Percentiles rank a stretch among this genome's conserved stretches.
phyloP scores from a whole-genome alignment of 176 grass and related monocot species.

The Otatea glauca region DNA sequence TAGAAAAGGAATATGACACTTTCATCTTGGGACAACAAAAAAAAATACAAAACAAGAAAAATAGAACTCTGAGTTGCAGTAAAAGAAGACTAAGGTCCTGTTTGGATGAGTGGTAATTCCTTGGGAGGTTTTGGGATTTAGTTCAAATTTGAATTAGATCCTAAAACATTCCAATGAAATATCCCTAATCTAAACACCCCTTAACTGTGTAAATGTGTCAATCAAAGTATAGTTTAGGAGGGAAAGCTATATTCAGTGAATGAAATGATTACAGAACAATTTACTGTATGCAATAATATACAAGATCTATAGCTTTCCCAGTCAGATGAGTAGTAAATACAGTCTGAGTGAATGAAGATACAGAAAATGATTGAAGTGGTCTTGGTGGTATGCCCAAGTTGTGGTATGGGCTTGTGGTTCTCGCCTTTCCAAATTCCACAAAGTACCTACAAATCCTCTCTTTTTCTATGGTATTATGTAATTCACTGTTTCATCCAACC shows the following conservation, averaged over 20 bases:
- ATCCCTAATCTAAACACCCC: too few relatives aligned
- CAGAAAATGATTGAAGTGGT: constrained; percentile 2
- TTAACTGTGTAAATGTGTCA: not conserved
- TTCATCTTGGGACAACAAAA: constrained; percentile 31
- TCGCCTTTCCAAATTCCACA: constrained; percentile 2
- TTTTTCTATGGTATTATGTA: not conserved
- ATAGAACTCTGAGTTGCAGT: constrained; percentile 12
- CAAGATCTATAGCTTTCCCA: not conserved
- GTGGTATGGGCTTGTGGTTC: not conserved
- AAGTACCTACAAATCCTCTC: not conserved
- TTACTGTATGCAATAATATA: constrained; percentile 14
- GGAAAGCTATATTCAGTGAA: constrained; percentile 20
- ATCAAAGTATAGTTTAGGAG: not conserved
- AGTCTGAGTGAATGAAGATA: constrained; percentile 1
- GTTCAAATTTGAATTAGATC: too few relatives aligned
- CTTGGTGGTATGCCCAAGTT: not conserved
- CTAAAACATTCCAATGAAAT: too few relatives aligned
- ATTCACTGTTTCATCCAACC: not conserved
- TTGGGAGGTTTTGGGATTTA: too few relatives aligned
- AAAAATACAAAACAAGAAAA: constrained; percentile 4
- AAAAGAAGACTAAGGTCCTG: not conserved
- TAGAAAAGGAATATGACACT: constrained; percentile 52
- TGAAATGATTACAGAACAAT: constrained; percentile 19
- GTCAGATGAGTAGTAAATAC: constrained; percentile 3
- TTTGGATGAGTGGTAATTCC: too few relatives aligned